These are phyloP conservation scores for Chenopodium album DNA, from an alignment of 148 eudicot species.

Conservation along the genomic window DNA sequence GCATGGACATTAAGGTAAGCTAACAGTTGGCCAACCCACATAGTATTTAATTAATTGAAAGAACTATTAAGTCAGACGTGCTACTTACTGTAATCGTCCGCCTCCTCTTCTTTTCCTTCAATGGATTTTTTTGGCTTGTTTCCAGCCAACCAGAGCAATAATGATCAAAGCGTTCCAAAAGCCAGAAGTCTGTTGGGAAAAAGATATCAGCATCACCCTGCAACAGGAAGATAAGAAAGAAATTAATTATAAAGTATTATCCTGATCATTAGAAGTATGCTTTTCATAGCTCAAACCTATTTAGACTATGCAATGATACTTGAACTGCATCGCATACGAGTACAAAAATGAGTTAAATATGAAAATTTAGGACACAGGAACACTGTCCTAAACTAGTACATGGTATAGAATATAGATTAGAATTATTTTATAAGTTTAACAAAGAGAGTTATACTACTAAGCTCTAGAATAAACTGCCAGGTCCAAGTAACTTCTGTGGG, in stretches of 20 bases:
- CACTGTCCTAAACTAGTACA: background rate
- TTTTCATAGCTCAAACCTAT: background rate
- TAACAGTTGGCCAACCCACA: background rate
- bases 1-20: background rate
- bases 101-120: constrained; percentile 79
- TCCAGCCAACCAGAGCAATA: constrained; percentile 77
- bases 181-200: constrained; percentile 97
- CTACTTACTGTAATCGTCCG: constrained; percentile 64
- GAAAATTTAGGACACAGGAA: background rate
- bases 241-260: background rate
- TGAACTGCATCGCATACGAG: too few species aligned
- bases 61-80: background rate
- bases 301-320: too few species aligned
- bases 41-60: background rate
- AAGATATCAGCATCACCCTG: constrained; percentile 99
- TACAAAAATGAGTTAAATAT: too few species aligned
- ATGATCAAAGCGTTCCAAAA: constrained; percentile 85
- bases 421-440: too few species aligned
- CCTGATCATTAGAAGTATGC: background rate
- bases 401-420: background rate
- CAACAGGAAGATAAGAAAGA: constrained; percentile 14
- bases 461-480: too few species aligned
- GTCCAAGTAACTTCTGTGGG: too few species aligned
- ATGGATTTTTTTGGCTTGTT: constrained; percentile 41
- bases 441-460: too few species aligned